These are phyloP conservation scores for Pleurotus giganteus DNA, from an alignment of 768 basidiomycete genomes.

Conservation along the genomic window DNA sequence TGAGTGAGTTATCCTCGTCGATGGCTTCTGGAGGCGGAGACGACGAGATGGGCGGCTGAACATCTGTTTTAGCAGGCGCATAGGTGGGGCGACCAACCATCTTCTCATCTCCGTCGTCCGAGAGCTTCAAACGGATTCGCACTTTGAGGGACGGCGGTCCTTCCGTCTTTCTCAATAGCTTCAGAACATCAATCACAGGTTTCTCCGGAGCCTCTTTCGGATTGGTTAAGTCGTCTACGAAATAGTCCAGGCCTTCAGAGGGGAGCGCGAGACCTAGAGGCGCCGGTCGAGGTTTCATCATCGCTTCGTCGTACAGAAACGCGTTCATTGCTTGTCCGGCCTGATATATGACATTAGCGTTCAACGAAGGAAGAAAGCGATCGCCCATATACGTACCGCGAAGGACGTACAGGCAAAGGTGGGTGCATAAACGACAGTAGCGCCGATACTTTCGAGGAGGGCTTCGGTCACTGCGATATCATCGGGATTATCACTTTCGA, in stretches of 20 bases:
- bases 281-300: background rate
- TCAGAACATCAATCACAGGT: background rate
- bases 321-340: background rate
- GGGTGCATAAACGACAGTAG: background rate
- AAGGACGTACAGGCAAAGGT: background rate
- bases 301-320: background rate
- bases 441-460: background rate
- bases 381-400: background rate
- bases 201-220: background rate
- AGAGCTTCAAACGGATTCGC: no score
- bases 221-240: background rate
- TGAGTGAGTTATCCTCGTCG: no score
- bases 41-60: no score
- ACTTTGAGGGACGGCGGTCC: background rate
- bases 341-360: background rate
- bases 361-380: background rate
- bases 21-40: no score
- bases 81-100: no score
- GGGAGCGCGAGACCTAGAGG: background rate
- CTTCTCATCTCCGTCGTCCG: no score
- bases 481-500: background rate
- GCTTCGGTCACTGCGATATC: background rate
- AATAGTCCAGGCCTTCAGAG: background rate
- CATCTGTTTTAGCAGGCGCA: no score
- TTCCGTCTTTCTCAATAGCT: background rate